A percentile compares a stretch with the other conserved stretches of the same genome.
phyloP scores from a whole-genome alignment of 1,284 basidiomycete species.

The Pseudozyma flocculosa region DNA sequence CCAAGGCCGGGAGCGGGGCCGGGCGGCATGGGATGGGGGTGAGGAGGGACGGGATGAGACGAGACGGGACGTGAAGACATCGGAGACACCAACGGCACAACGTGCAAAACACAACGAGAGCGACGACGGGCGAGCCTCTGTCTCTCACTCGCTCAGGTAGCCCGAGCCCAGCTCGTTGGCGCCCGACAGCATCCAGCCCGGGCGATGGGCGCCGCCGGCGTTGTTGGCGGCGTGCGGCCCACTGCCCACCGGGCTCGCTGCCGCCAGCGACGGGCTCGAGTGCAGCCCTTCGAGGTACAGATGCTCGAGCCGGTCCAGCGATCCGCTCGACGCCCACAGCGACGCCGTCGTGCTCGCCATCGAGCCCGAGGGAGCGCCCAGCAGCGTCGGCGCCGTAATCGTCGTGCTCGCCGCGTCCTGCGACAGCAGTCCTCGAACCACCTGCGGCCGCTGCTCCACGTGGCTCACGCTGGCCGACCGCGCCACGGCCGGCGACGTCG shows the following conservation, averaged over 20 bases:
- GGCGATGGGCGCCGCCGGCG: no score
- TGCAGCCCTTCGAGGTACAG: conserved; percentile 18
- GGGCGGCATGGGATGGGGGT: no score
- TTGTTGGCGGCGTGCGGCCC: neutral
- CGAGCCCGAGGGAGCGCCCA: neutral
- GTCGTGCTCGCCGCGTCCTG: neutral
- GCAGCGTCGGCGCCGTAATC: neutral
- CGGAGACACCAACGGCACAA: no score
- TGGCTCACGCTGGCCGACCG: conserved; percentile 1
- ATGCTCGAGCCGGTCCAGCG: conserved; percentile 16
- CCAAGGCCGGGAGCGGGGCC: no score
- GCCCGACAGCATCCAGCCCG: no score
- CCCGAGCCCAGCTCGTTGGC: no score
- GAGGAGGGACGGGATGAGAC: no score
- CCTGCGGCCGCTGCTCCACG: neutral
- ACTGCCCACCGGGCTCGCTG: neutral
- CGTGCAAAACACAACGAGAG: no score
- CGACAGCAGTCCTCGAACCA: neutral
- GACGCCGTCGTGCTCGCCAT: neutral
- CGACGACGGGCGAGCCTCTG: no score
- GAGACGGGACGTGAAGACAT: no score
- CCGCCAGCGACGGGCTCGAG: conserved; percentile 1
- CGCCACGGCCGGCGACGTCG: no score
- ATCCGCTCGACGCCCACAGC: conserved; percentile 9
- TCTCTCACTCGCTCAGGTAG: no score